Base-by-base conservation (phyloP, 345 rosid genomes). In the Theobroma cacao region DNA sequence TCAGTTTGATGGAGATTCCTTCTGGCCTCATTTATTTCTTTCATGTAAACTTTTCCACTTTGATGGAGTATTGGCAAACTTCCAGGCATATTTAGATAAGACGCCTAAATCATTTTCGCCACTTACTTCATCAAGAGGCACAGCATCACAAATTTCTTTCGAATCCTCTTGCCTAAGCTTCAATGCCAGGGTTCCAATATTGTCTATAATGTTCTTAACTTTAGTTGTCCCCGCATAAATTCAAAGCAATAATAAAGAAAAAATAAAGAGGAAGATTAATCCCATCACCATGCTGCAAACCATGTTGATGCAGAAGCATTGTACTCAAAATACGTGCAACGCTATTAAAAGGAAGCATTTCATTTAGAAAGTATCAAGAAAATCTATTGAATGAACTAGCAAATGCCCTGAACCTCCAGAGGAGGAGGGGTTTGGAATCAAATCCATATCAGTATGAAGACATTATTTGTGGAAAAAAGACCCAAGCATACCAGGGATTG, bases 161-260 rank as follows among this genome's bases (percentile, higher is more conserved):
- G 80, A 60, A 30, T 84, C 79, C 26, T 86, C 84, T 53, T 62
- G 8, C 22, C 60, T 78, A 13, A 86, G 82, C 78, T 84, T 77
- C 74, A 85, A 0, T 0, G 58, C 74, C 75, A 85, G 30, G n/a
- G 90, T 82, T 20, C 85, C 74, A 38, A 88, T 80, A 56, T 88
- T 90, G 77, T 81, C 68, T 3, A 75, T 71, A 8, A 90, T 82
- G 62, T 86, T 86, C 82, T 82, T 78, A 2, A 74, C 64, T 45
- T 86, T 89, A 9, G 86, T 88, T 68, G 91, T 85, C 75, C 90
- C 90, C 86, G 82, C 17, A 72, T 52, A 20, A 43, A 30, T 15
- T 17, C 31, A 7, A 74, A 62, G 7, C 7, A 38, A 31, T 1
- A 5, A 9, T 7, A 0, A 18, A n/a, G n/a, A n/a, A n/a, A n/a